These are phyloP conservation scores for Globisporangium camurandrum DNA, from an alignment of 352 stramenopile species.

Conservation along the genomic window DNA sequence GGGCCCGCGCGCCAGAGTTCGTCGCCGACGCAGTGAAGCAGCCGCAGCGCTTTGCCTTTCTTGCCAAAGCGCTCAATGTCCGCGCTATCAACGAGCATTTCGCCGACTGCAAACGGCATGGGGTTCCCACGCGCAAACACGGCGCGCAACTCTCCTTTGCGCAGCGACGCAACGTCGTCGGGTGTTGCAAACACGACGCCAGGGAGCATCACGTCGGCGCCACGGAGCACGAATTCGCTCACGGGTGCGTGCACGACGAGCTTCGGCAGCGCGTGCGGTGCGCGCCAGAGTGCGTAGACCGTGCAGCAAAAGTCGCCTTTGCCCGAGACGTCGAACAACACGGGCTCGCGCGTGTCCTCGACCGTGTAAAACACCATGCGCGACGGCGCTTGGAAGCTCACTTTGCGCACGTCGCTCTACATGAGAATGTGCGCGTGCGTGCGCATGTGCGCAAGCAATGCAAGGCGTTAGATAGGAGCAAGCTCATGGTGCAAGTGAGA, in stretches of 20 bases:
- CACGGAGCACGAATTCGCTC: conserved; percentile 73
- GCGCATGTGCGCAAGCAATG: background rate
- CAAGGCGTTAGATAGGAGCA: background rate
- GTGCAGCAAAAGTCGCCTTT: conserved; percentile 41
- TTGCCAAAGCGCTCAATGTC: conserved; percentile 50
- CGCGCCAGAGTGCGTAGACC: conserved; percentile 67
- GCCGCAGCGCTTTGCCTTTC: conserved; percentile 57
- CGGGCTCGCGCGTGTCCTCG: conserved; percentile 47
- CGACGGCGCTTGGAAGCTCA: conserved; percentile 72
- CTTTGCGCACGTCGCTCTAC: conserved; percentile 49
- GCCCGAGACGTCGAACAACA: conserved; percentile 67
- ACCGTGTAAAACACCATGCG: conserved; percentile 61
- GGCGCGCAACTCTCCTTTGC: conserved; percentile 57
- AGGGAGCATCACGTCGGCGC: conserved; percentile 79
- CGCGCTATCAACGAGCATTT: conserved; percentile 58
- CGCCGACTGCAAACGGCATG: conserved; percentile 64
- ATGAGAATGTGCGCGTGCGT: background rate
- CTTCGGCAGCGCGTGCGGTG: conserved; percentile 34
- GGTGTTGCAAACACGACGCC: conserved; percentile 57
- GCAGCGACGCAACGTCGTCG: conserved; percentile 44
- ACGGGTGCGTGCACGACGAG: conserved; percentile 70
- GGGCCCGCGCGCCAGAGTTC: conserved; percentile 71
- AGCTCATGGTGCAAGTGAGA: background rate
- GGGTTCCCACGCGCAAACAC: conserved; percentile 74
- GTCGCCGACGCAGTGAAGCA: conserved; percentile 69